Conservation (phyloP, 352 stramenopile genomes). For the Globisporangium spiculum region DNA sequence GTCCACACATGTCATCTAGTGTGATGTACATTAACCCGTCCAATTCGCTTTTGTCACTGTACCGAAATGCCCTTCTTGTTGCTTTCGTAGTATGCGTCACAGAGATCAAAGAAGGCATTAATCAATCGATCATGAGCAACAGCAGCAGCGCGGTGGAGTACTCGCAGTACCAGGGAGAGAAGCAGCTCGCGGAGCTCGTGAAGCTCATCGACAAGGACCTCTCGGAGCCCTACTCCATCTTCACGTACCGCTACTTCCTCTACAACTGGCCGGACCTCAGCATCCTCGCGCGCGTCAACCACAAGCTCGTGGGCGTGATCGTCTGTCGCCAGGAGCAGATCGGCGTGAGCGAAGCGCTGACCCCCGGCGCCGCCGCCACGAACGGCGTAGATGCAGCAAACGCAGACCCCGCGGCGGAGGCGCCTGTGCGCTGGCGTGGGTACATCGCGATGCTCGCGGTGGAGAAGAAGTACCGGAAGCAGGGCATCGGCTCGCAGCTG, state of each 20-base stretch:
- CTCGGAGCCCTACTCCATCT: slow-evolving; percentile 94
- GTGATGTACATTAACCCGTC: neutral
- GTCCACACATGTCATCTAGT: neutral
- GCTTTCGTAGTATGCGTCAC: neutral
- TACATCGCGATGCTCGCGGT: slow-evolving; percentile 97
- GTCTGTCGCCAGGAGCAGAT: slow-evolving; percentile 90
- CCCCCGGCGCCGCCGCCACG: slow-evolving; percentile 3
- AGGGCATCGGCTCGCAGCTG: slow-evolving; percentile 90
- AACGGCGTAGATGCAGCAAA: neutral
- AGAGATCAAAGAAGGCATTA: neutral
- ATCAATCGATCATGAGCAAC: neutral
- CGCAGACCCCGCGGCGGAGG: neutral
- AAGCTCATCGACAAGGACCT: slow-evolving; percentile 94
- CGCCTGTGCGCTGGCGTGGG: slow-evolving; percentile 57
- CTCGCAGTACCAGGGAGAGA: slow-evolving; percentile 81
- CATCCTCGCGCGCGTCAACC: slow-evolving; percentile 79
- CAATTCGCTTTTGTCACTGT: neutral
- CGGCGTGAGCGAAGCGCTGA: slow-evolving; percentile 51
- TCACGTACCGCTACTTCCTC: slow-evolving; percentile 97
- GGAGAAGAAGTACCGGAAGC: slow-evolving; percentile 85
- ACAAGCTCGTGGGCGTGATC: slow-evolving; percentile 90
- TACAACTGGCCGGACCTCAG: slow-evolving; percentile 94
- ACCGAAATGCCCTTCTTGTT: neutral
- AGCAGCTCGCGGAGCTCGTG: slow-evolving; percentile 90
- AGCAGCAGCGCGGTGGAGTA: slow-evolving; percentile 37